A percentile compares a stretch with the other conserved stretches of the same genome.
Conservation (phyloP, 768 basidiomycete species). For the Phanerochaete sordida region DNA sequence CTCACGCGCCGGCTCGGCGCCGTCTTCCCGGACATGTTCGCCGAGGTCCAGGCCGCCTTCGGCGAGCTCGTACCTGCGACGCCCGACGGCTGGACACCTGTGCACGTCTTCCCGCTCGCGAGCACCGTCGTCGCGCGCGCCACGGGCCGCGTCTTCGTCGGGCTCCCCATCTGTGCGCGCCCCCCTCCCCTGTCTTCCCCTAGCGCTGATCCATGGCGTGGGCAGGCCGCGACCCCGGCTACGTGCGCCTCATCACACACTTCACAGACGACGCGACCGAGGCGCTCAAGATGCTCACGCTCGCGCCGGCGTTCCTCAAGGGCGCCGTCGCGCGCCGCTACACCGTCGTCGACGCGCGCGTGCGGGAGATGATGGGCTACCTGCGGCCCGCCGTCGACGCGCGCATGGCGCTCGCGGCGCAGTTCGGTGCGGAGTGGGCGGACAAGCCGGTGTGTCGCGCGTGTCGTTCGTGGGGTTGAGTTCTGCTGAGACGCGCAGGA, state of each 20-base stretch:
- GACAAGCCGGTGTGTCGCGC: slow-evolving; percentile 7
- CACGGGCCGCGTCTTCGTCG: slow-evolving; percentile 46
- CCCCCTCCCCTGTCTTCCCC: not conserved
- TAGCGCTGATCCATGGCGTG: not conserved
- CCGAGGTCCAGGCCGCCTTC: slow-evolving; percentile 18
- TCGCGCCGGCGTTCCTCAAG: no score
- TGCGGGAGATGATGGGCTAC: not conserved
- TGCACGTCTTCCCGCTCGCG: slow-evolving; percentile 7
- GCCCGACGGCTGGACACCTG: not conserved
- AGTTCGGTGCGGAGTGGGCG: slow-evolving; percentile 5
- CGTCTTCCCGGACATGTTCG: slow-evolving; percentile 16
- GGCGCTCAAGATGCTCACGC: no score
- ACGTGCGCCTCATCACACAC: no score
- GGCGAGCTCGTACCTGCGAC: slow-evolving; percentile 11
- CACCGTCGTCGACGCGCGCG: not conserved
- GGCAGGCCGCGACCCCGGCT: slow-evolving; percentile 40
- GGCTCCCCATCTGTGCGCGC: slow-evolving; percentile 39
- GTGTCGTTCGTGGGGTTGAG: not conserved
- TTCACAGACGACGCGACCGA: no score
- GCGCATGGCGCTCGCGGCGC: slow-evolving; percentile 7
- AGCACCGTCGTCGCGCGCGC: slow-evolving; percentile 34
- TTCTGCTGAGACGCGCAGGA: slow-evolving; percentile 2
- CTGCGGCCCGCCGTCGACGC: slow-evolving; percentile 12
- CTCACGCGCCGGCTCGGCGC: slow-evolving; percentile 3
- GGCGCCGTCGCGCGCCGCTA: no score